phyloP scores from a whole-genome alignment of 768 basidiomycete species.

The Termitomyces sp. region DNA sequence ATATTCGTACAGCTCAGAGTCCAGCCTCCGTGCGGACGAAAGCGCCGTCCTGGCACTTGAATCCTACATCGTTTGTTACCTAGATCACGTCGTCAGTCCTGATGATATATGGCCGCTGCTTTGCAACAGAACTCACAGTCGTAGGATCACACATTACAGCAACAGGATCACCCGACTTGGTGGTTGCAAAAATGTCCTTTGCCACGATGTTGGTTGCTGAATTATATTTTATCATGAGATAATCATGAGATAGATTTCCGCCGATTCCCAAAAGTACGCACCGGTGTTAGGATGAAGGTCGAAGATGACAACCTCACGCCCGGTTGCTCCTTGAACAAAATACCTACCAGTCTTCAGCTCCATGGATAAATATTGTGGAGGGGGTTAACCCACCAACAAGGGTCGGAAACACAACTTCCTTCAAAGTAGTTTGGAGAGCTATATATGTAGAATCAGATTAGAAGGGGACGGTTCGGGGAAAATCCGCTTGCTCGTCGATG shows the following conservation, averaged over 20 bases:
- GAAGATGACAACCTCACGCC: slow-evolving; percentile 54
- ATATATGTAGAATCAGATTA: background rate
- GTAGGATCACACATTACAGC: slow-evolving; percentile 51
- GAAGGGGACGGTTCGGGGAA: background rate
- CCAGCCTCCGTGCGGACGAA: slow-evolving; percentile 35
- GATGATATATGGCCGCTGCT: background rate
- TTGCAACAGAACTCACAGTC: slow-evolving; percentile 28
- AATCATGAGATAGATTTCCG: too few species aligned
- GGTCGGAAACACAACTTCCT: slow-evolving; percentile 53
- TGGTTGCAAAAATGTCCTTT: slow-evolving; percentile 40
- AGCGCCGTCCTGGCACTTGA: slow-evolving; percentile 43
- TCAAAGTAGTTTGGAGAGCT: slow-evolving; percentile 43
- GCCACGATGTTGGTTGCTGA: slow-evolving; percentile 46
- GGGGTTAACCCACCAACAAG: slow-evolving; percentile 40
- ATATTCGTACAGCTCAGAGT: background rate
- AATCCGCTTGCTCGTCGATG: slow-evolving; percentile 37
- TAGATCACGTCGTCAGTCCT: slow-evolving; percentile 9
- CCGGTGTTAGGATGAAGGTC: slow-evolving; percentile 55
- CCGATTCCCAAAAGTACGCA: slow-evolving; percentile 16
- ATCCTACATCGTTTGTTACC: slow-evolving; percentile 43
- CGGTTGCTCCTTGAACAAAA: slow-evolving; percentile 45
- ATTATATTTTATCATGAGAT: background rate
- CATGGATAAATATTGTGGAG: background rate
- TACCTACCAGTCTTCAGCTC: slow-evolving; percentile 25
- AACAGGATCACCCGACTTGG: slow-evolving; percentile 37